phyloP scores from a whole-genome alignment of 202 grass and related monocot species.

The Schoenoplectus tabernaemontani region DNA sequence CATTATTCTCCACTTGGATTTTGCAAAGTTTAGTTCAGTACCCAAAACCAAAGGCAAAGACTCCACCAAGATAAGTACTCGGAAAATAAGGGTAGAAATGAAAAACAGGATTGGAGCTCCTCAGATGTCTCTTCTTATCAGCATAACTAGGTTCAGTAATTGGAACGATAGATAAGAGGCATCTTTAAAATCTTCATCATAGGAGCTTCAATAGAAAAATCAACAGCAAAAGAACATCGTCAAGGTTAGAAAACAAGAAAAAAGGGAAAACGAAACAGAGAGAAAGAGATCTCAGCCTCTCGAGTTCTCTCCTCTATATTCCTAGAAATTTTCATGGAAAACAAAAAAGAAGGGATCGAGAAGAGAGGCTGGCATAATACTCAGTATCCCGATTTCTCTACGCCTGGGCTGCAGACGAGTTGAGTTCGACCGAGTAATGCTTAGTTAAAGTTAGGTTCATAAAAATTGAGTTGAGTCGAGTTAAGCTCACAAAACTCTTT shows the following conservation, averaged over 20 bases:
- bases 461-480: too few relatives aligned
- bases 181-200: not conserved
- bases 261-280: not conserved
- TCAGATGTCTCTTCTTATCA: conserved; percentile 19
- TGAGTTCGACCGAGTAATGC: too few relatives aligned
- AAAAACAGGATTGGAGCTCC: not conserved
- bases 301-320: not conserved
- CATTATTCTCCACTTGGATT: not conserved
- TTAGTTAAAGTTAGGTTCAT: too few relatives aligned
- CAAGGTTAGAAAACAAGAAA: not conserved
- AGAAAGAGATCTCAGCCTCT: not conserved
- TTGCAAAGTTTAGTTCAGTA: not conserved
- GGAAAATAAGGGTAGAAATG: not conserved
- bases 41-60: not conserved
- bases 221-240: not conserved
- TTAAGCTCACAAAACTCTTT: too few relatives aligned
- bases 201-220: not conserved
- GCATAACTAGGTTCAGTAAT: not conserved
- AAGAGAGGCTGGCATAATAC: too few relatives aligned
- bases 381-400: too few relatives aligned
- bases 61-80: not conserved
- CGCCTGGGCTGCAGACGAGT: too few relatives aligned
- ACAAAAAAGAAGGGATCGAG: not conserved
- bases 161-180: not conserved
- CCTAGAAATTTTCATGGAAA: not conserved